Conservation (phyloP, 208 protist species). For the Crithidia expoeki region DNA sequence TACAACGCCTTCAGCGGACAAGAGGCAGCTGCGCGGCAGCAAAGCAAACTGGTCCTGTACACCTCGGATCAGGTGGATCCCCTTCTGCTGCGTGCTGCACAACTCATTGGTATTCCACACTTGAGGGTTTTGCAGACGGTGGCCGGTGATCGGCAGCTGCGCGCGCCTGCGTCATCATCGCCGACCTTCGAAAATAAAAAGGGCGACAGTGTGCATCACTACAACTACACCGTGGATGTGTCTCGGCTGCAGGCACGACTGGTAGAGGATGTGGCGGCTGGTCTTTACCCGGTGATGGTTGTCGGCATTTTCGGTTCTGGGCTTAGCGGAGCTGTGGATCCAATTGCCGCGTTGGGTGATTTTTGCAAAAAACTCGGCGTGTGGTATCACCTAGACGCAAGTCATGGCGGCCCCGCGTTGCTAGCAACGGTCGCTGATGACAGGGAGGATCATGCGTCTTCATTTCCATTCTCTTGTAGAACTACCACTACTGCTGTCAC, state of each 20-base stretch:
- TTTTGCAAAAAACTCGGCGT: slow-evolving; percentile 60
- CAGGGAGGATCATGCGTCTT: not conserved
- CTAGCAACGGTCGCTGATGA: slow-evolving; percentile 9
- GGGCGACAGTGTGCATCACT: slow-evolving; percentile 1
- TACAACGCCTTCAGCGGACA: slow-evolving; percentile 25
- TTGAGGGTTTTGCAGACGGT: slow-evolving; percentile 63
- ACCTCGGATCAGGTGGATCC: slow-evolving; percentile 71
- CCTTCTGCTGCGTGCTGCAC: slow-evolving; percentile 46
- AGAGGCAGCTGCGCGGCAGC: slow-evolving; percentile 22
- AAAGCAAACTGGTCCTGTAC: slow-evolving; percentile 61
- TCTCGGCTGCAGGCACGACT: slow-evolving; percentile 50
- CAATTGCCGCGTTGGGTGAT: slow-evolving; percentile 40
- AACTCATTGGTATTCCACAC: slow-evolving; percentile 62
- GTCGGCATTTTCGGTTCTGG: slow-evolving; percentile 58
- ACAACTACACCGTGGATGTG: slow-evolving; percentile 57
- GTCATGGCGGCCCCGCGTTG: slow-evolving; percentile 49
- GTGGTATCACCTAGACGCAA: slow-evolving; percentile 81
- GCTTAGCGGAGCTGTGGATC: slow-evolving; percentile 64
- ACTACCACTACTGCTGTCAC: not conserved
- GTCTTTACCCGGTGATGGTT: slow-evolving; percentile 67
- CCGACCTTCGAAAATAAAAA: not conserved
- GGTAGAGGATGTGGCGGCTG: slow-evolving; percentile 66
- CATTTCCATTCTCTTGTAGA: not conserved
- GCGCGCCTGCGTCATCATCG: not conserved
- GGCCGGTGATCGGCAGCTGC: slow-evolving; percentile 17